These are phyloP conservation scores for Nelumbo lutea DNA, from an alignment of 164 flowering plant species.

Conservation along the genomic window DNA sequence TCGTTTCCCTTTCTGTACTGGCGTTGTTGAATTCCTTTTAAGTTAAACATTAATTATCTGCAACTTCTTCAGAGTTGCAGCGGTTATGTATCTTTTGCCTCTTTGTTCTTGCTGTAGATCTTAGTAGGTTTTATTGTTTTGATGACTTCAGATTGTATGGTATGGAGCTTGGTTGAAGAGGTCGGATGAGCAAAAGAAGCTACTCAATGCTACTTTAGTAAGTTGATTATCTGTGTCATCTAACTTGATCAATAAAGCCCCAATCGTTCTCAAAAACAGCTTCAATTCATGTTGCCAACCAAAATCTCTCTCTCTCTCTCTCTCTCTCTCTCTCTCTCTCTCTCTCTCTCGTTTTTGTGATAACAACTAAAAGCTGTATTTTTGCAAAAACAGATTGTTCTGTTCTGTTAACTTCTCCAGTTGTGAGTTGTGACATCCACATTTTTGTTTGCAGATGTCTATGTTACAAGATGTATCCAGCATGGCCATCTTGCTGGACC, in stretches of 20 bases:
- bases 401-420: too few species aligned
- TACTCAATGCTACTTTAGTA: conserved; percentile 36
- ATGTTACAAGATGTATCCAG: conserved; percentile 28
- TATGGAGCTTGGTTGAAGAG: conserved; percentile 67
- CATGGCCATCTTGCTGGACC: conserved; percentile 42
- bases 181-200: conserved; percentile 26
- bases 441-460: conserved; percentile 24
- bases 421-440: background rate
- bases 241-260: too few species aligned
- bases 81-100: background rate
- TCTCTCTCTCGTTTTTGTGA: too few species aligned
- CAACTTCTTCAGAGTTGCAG: background rate
- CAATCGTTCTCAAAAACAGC: too few species aligned
- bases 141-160: conserved; percentile 48
- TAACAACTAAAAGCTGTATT: too few species aligned
- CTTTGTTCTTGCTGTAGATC: background rate
- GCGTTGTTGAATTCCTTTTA: background rate
- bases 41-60: background rate
- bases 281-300: too few species aligned
- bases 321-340: too few species aligned
- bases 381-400: too few species aligned
- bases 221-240: conserved; percentile 7
- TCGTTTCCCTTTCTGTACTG: background rate
- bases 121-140: background rate
- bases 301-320: too few species aligned